Evolutionary conservation across 768 basidiomycete genomes (phyloP), one percentile per base, ranked within the genome.

Genomic region (Boletus rubroflammeus): DNA sequence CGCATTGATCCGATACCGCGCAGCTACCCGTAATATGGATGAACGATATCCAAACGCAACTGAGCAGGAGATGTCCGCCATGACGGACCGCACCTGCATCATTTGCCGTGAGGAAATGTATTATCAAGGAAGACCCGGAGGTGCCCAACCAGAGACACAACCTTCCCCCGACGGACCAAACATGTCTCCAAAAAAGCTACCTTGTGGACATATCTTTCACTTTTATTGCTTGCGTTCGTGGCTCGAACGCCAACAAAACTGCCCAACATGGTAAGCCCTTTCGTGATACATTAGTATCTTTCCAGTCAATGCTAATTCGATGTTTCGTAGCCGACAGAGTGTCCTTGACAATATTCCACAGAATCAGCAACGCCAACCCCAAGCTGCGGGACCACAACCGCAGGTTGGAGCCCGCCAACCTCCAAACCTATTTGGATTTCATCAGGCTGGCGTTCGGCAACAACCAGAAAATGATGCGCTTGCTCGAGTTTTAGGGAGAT

Each of bases 191-290:
- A 99, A 99, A 76, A 95, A 93, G 67, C 76, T 99, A 23, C 92
- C 89, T 9, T 99, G 97, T 73, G 95, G 95, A 1, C 97, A 99
- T 69, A 85, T 97, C 40, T 99, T 99, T 76, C 97, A 99, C 72
- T 96, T 98, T 69, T 86, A 98, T 65, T 99, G 97, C 71, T 80
- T 99, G 58, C 81, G 93, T 38, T 95, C 93, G 21, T 99, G 97
- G 97, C 80, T 99, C 26, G 97, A 99, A 71, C 81, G 97, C 41
- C 97, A 99, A 70, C 97, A 98, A 71, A 98, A 91, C 62, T 99
- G 97, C 69, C 97, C 97, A 2, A 99, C 97, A 39, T 99, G 96
- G 96, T 96, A 47, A 71, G 86, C 10, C 19, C 71, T 32, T 21
- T 53, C 54, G 46, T 42, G 14, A 17, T 15, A 29, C 5, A 31